Conservation (phyloP, 106 monocot genomes). For the Cymbidium sinense region DNA sequence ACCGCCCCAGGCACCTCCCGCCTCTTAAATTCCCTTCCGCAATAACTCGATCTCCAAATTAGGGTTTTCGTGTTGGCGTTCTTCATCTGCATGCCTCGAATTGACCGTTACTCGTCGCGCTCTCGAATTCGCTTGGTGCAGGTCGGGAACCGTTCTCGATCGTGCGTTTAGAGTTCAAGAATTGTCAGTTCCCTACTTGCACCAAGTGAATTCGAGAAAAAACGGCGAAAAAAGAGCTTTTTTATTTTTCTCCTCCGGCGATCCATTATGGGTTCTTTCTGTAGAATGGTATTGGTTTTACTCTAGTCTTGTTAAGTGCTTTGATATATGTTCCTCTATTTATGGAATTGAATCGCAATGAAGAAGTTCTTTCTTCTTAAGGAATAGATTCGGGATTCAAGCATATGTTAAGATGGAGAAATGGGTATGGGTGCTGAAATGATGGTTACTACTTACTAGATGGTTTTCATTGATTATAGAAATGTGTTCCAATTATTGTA, state of each 20-base stretch:
- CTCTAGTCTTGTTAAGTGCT: neutral
- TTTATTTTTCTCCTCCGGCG: neutral
- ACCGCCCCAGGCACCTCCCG: neutral
- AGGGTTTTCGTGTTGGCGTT: neutral
- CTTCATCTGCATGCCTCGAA: neutral
- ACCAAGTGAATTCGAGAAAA: conserved; percentile 14
- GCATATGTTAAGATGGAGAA: neutral
- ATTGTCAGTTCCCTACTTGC: conserved; percentile 4
- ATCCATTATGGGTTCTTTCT: neutral
- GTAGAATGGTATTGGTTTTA: neutral
- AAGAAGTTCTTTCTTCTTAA: neutral
- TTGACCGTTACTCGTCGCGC: neutral
- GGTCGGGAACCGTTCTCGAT: conserved; percentile 7
- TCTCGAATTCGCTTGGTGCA: conserved; percentile 16
- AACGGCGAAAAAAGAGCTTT: neutral
- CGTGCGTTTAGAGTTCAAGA: too few species aligned
- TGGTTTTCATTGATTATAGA: neutral
- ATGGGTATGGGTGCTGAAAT: neutral
- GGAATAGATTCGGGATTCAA: neutral
- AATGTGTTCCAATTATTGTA: neutral
- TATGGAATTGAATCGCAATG: neutral
- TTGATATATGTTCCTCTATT: neutral
- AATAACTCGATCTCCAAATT: neutral
- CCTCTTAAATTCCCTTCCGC: neutral
- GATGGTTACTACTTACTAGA: neutral